Evolutionary conservation across 192 early-diverging fungal genomes (phyloP).

Genomic region (Backusella liffmaniae): DNA sequence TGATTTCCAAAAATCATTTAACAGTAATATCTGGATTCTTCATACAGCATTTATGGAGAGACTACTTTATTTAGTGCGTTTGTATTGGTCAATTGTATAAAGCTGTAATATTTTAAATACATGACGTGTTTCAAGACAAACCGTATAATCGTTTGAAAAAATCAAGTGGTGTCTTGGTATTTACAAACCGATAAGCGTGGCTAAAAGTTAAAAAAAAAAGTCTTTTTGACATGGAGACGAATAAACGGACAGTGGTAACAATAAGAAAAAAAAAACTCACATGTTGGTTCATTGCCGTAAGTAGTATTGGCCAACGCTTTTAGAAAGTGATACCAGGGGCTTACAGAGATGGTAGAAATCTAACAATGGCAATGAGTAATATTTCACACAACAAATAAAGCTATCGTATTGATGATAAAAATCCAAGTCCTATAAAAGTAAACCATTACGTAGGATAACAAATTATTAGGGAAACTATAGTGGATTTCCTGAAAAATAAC

Average conservation of each 20-base stretch:
- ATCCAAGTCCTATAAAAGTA: not conserved
- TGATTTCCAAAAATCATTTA: not conserved
- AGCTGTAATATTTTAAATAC: too few species aligned
- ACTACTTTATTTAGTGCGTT: too few species aligned
- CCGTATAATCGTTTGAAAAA: too few species aligned
- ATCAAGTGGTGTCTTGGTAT: too few species aligned
- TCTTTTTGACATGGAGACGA: not conserved
- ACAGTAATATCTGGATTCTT: not conserved
- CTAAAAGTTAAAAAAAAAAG: not conserved
- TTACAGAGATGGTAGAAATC: not conserved
- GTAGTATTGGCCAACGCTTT: not conserved
- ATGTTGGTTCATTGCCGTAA: not conserved
- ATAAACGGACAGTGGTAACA: not conserved
- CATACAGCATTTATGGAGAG: not conserved
- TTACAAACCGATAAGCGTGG: not conserved
- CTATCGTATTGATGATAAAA: not conserved
- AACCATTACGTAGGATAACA: not conserved
- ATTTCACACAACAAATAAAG: not conserved
- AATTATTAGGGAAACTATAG: not conserved
- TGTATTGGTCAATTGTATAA: too few species aligned
- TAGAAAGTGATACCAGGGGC: not conserved
- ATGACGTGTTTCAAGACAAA: too few species aligned
- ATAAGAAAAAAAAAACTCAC: not conserved
- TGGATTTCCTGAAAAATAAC: not conserved
- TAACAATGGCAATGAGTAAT: not conserved